These are phyloP conservation scores for Globisporangium middletonii DNA, from an alignment of 352 stramenopile genomes.

Conservation along the genomic window DNA sequence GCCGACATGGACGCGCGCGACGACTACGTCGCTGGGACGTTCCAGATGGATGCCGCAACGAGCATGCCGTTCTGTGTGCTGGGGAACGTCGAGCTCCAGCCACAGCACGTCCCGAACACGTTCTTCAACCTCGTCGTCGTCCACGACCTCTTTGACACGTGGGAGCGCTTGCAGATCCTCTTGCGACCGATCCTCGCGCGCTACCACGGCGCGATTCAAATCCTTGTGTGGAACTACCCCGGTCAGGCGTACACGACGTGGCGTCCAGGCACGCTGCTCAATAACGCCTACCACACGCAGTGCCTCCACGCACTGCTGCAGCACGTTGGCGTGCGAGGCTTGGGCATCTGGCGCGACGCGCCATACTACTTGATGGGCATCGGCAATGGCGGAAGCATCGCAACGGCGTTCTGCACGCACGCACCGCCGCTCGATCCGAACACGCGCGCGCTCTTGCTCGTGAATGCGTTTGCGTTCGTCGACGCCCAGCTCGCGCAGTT, in stretches of 20 bases:
- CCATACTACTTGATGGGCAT: conserved; percentile 93
- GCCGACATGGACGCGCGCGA: conserved; percentile 43
- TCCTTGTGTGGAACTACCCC: conserved; percentile 95
- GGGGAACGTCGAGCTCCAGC: conserved; percentile 26
- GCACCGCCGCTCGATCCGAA: conserved; percentile 37
- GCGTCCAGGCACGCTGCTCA: conserved; percentile 80
- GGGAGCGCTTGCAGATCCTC: conserved; percentile 92
- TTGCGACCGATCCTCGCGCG: conserved; percentile 83
- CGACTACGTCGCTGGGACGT: conserved; percentile 47
- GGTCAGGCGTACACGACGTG: conserved; percentile 94
- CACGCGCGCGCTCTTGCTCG: conserved; percentile 73
- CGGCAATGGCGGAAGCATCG: conserved; percentile 90
- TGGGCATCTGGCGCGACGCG: conserved; percentile 47
- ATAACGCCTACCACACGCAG: conserved; percentile 89
- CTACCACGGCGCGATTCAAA: conserved; percentile 82
- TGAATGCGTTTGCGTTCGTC: conserved; percentile 90
- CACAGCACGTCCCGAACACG: conserved; percentile 22
- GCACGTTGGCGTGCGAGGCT: conserved; percentile 25
- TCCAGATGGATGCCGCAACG: conserved; percentile 93
- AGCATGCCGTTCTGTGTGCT: conserved; percentile 90
- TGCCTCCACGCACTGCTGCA: conserved; percentile 85
- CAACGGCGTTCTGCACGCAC: conserved; percentile 67
- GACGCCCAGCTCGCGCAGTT: conserved; percentile 90
- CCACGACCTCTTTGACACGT: conserved; percentile 95
- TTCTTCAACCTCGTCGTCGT: conserved; percentile 95